A percentile compares a stretch with the other conserved stretches of the same genome.
Evolutionary conservation across 192 early-diverging fungal genomes (phyloP).

Genomic region (Coemansia furcata): DNA sequence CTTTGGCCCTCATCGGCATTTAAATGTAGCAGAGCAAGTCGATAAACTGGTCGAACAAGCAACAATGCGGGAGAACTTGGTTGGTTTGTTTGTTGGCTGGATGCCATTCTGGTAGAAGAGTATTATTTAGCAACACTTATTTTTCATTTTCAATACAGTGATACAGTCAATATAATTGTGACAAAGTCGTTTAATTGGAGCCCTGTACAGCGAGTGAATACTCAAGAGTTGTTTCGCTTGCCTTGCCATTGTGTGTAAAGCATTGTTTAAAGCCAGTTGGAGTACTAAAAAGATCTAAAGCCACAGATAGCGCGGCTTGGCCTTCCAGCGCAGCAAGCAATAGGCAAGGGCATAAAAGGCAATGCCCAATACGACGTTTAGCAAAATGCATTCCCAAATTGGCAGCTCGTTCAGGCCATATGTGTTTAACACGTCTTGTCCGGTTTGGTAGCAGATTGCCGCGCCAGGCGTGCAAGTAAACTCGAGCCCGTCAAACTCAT

Average conservation of each 20-base stretch:
- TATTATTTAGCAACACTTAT: not conserved
- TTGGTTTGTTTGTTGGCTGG: constrained; percentile 38
- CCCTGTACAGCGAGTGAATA: too few species aligned
- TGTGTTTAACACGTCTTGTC: constrained; percentile 24
- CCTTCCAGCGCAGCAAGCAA: constrained; percentile 29
- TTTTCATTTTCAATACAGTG: not conserved
- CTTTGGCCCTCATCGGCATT: constrained; percentile 76
- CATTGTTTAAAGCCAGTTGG: too few species aligned
- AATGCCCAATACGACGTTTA: constrained; percentile 20
- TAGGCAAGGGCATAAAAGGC: constrained; percentile 27
- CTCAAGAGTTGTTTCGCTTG: too few species aligned
- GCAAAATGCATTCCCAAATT: constrained; percentile 21
- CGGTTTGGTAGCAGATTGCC: constrained; percentile 19
- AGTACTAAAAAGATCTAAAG: constrained; percentile 13
- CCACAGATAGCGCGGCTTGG: constrained; percentile 44
- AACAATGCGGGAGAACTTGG: constrained; percentile 85
- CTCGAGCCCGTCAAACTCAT: constrained; percentile 40
- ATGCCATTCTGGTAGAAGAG: constrained; percentile 37
- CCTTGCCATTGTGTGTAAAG: too few species aligned
- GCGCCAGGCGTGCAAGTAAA: constrained; percentile 16
- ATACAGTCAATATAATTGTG: too few species aligned
- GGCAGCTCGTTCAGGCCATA: constrained; percentile 28
- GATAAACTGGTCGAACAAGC: constrained; percentile 91
- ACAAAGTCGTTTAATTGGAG: too few species aligned
- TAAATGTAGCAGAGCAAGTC: constrained; percentile 87